phyloP scores from a whole-genome alignment of 169 alveolate genomes.

The Eimeria maxima region DNA sequence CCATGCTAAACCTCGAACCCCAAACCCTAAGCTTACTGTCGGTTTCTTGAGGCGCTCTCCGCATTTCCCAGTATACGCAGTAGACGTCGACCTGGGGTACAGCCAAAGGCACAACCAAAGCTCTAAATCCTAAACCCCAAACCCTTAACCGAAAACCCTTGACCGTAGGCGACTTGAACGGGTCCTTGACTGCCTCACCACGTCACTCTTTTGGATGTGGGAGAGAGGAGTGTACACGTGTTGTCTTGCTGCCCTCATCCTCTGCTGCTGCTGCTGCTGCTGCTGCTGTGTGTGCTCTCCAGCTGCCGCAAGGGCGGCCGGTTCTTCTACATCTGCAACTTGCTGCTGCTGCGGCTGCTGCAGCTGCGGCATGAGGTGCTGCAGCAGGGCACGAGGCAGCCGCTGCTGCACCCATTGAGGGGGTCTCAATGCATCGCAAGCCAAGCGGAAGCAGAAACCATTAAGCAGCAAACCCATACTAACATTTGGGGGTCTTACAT shows the following conservation, averaged over 20 bases:
- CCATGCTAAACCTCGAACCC: slow-evolving; percentile 34
- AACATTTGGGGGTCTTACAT: neutral
- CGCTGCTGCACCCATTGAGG: slow-evolving; percentile 70
- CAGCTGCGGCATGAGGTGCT: slow-evolving; percentile 45
- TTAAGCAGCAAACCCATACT: slow-evolving; percentile 11
- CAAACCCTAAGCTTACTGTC: slow-evolving; percentile 11
- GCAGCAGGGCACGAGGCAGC: slow-evolving; percentile 65
- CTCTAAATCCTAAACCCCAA: slow-evolving; percentile 43
- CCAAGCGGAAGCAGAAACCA: neutral
- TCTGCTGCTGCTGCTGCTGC: slow-evolving; percentile 73
- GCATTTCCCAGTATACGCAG: slow-evolving; percentile 68
- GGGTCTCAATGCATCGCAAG: neutral
- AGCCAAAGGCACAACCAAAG: neutral
- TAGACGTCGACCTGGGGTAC: slow-evolving; percentile 60
- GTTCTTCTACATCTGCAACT: slow-evolving; percentile 29
- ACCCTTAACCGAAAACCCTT: neutral
- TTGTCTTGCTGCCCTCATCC: slow-evolving; percentile 30
- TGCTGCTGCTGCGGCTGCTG: slow-evolving; percentile 68
- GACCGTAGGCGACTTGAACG: neutral
- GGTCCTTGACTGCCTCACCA: slow-evolving; percentile 16
- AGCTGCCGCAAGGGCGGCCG: slow-evolving; percentile 40
- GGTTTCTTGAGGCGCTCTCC: slow-evolving; percentile 70
- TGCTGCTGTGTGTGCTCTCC: slow-evolving; percentile 42
- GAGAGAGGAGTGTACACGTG: slow-evolving; percentile 51
- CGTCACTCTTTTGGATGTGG: slow-evolving; percentile 50